phyloP scores from a whole-genome alignment of 108 stramenopile species.

The Nitzschia sp. region DNA sequence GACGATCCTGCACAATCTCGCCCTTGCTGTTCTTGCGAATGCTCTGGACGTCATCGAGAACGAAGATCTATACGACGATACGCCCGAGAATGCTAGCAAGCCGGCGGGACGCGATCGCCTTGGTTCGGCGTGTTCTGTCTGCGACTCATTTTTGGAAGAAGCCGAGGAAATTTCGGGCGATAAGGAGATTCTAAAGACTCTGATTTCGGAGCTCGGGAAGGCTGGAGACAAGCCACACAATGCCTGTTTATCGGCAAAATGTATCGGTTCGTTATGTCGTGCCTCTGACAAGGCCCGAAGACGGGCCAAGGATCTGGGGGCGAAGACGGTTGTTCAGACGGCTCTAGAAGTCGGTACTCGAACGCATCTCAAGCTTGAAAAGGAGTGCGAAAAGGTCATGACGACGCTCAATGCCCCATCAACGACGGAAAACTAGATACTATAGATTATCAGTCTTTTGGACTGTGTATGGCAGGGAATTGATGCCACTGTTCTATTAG shows the following conservation, averaged over 20 bases:
- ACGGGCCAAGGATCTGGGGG: constrained; percentile 77
- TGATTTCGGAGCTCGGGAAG: constrained; percentile 75
- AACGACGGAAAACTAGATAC: constrained; percentile 5
- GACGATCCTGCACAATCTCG: constrained; percentile 74
- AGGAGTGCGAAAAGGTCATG: constrained; percentile 55
- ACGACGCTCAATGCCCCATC: constrained; percentile 14
- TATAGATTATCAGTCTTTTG: no score
- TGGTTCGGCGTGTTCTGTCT: constrained; percentile 42
- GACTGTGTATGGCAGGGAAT: no score
- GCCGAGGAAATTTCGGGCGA: constrained; percentile 53
- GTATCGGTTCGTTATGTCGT: constrained; percentile 70
- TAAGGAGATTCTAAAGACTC: constrained; percentile 76
- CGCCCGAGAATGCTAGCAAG: constrained; percentile 38
- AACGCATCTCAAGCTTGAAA: constrained; percentile 81
- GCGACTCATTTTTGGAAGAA: constrained; percentile 68
- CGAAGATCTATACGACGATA: constrained; percentile 38
- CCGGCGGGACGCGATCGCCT: constrained; percentile 45
- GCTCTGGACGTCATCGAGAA: constrained; percentile 71
- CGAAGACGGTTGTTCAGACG: constrained; percentile 78
- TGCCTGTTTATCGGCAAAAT: constrained; percentile 82
- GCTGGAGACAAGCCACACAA: constrained; percentile 82
- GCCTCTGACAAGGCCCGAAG: constrained; percentile 75
- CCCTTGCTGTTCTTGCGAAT: constrained; percentile 83
- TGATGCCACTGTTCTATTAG: background rate
- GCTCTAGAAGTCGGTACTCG: constrained; percentile 80